These are phyloP conservation scores for Alternaria triticina DNA, from an alignment of 2,329 filamentous ascomycete species.

Conservation along the genomic window DNA sequence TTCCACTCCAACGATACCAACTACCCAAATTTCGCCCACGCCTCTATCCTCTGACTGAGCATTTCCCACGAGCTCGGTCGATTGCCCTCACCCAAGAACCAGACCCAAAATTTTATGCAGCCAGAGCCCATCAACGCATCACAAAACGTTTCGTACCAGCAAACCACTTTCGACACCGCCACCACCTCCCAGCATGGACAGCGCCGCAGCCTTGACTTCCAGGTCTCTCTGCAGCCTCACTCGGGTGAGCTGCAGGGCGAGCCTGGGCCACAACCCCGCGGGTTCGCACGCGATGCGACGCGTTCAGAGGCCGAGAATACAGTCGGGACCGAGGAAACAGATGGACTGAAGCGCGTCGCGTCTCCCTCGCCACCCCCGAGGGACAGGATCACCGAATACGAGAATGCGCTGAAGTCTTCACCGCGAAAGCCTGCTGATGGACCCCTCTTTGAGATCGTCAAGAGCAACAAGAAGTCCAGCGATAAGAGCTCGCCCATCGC, in stretches of 20 bases:
- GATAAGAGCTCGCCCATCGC: slow-evolving; percentile 58
- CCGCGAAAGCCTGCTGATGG: slow-evolving; percentile 50
- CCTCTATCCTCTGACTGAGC: slow-evolving; percentile 42
- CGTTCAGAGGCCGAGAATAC: slow-evolving; percentile 20
- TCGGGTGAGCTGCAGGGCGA: slow-evolving; percentile 41
- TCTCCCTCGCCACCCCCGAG: slow-evolving; percentile 43
- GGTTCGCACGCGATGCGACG: slow-evolving; percentile 27
- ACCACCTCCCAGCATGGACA: slow-evolving; percentile 65
- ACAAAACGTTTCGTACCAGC: slow-evolving; percentile 53
- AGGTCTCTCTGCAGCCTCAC: slow-evolving; percentile 51
- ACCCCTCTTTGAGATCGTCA: slow-evolving; percentile 60
- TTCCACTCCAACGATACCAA: slow-evolving; percentile 21
- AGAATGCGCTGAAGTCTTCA: slow-evolving; percentile 53
- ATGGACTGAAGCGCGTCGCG: slow-evolving; percentile 36
- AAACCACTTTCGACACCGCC: slow-evolving; percentile 46
- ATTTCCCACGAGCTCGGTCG: slow-evolving; percentile 62
- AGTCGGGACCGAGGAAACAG: slow-evolving; percentile 19
- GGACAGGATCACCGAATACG: slow-evolving; percentile 63
- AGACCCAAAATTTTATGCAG: slow-evolving; percentile 67
- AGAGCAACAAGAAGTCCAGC: slow-evolving; percentile 52
- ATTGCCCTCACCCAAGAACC: slow-evolving; percentile 38
- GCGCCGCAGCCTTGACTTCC: slow-evolving; percentile 54
- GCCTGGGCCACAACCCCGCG: slow-evolving; percentile 24
- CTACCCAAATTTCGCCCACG: slow-evolving; percentile 25
- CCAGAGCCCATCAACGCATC: slow-evolving; percentile 61